Evolutionary conservation across 2,329 filamentous ascomycete genomes (phyloP), one percentile per base, ranked within the genome.

Genomic region (Dactylellina drechsleri): DNA sequence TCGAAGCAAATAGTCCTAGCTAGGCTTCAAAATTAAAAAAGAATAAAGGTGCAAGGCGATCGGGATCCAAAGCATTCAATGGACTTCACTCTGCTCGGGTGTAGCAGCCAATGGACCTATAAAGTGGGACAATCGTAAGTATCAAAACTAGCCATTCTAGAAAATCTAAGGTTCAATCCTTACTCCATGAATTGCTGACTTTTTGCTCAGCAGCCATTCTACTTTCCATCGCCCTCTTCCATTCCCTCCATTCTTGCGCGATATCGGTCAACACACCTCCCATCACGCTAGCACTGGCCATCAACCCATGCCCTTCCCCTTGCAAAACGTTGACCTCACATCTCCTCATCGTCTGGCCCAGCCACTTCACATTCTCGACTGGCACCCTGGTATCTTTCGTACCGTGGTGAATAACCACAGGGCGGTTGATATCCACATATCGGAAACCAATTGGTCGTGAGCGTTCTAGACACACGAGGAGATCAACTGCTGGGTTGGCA

Each of bases 201-300:
- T 67, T 74, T 50, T 74, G 62, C 47, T 74, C 70, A 6, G 57
- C 70, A 15, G 57, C 60, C 13, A 66, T 50, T 28, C 65, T 74
- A 57, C 56, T 74, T 10, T 78, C 77, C 40, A 85, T 83, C 36
- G 86, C 86, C 52, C 87, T 86, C 80, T 88, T 89, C 91, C 91
- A 94, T 79, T 94, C 92, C 78, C 93, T 91, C 94, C 94, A 98
- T 81, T 98, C 95, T 78, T 89, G 89, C 61, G 92, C 91, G 80
- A 99, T 96, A 83, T 99, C 95, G 82, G 92, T 94, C 41, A 99
- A 84, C n/a, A 98, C 91, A 18, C 90, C 89, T 50, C 92, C 92
- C 95, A 99, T 99, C 52, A 98, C 94, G 13, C 85, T 85, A 0
- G 95, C 93, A 78, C 91, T 96, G 0, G 95, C 95, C 95, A 99